Evolutionary conservation across 495 filamentous ascomycete genomes (phyloP).

Genomic region (Poronia punctata): DNA sequence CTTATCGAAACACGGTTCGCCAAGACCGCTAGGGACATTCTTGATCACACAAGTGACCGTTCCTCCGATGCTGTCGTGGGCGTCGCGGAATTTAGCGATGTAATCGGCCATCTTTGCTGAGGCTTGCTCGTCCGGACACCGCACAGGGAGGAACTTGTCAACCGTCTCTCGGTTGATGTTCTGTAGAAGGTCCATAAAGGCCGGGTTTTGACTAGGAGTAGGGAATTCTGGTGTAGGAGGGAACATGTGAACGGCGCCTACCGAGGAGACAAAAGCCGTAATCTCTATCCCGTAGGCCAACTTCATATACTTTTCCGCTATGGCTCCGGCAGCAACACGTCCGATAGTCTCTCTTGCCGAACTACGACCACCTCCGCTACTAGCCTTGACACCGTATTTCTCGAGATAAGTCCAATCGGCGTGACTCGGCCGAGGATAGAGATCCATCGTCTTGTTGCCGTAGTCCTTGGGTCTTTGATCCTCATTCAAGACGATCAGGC

Average conservation of each 20-base stretch:
- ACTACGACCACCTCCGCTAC: conserved; percentile 84
- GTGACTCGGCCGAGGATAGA: conserved; percentile 85
- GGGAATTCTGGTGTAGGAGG: conserved; percentile 72
- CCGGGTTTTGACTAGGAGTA: conserved; percentile 69
- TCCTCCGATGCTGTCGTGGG: conserved; percentile 86
- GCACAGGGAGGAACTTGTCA: conserved; percentile 74
- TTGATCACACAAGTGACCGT: conserved; percentile 95
- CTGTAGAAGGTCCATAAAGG: conserved; percentile 69
- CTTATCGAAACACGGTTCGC: conserved; percentile 95
- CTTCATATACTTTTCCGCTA: conserved; percentile 87
- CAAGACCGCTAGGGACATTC: conserved; percentile 79
- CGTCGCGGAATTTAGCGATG: conserved; percentile 75
- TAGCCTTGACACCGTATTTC: conserved; percentile 95
- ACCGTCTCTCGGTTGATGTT: conserved; percentile 71
- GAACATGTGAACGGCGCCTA: conserved; percentile 77
- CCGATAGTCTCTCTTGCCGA: conserved; percentile 92
- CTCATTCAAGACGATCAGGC: conserved; percentile 79
- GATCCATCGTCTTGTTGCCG: conserved; percentile 81
- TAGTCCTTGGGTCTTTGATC: conserved; percentile 95
- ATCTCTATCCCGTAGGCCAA: conserved; percentile 82
- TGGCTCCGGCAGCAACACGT: conserved; percentile 87
- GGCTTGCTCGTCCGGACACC: conserved; percentile 67
- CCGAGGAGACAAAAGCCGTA: conserved; percentile 80
- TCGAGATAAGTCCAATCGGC: conserved; percentile 96
- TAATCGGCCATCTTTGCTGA: conserved; percentile 67